A percentile compares a stretch with the other conserved stretches of the same genome.
Conservation (phyloP, 2,329 filamentous ascomycete species). For the Nannizzia gypsea region DNA sequence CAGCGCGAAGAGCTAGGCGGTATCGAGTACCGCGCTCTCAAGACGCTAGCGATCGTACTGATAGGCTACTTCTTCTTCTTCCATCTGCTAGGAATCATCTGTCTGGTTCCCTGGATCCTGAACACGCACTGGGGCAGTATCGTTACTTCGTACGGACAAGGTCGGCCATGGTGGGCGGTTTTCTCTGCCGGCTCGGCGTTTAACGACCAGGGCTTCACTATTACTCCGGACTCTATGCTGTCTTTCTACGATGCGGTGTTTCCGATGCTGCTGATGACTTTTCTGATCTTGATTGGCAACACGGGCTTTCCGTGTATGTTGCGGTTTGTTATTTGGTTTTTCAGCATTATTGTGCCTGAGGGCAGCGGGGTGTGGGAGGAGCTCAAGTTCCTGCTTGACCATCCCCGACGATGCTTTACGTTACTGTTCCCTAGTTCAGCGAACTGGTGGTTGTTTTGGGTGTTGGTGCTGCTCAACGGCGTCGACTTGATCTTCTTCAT, state of each 20-base stretch:
- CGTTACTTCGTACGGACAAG: conserved; percentile 54
- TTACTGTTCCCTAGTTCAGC: conserved; percentile 79
- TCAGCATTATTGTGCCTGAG: conserved; percentile 53
- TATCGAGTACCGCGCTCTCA: conserved; percentile 88
- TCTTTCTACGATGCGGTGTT: conserved; percentile 71
- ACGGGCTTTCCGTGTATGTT: conserved; percentile 93
- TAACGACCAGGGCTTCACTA: conserved; percentile 85
- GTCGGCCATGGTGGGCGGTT: conserved; percentile 76
- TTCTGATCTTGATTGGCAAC: conserved; percentile 88
- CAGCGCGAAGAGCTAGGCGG: conserved; percentile 91
- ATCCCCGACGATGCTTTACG: conserved; percentile 92
- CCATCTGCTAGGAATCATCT: conserved; percentile 61
- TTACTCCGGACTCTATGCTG: conserved; percentile 88
- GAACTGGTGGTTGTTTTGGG: conserved; percentile 91
- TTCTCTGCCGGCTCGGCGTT: conserved; percentile 83
- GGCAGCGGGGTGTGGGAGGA: conserved; percentile 75
- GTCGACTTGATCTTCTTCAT: conserved; percentile 86
- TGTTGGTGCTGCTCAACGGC: conserved; percentile 69
- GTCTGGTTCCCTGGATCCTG: conserved; percentile 70
- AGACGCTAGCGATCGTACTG: conserved; percentile 69
- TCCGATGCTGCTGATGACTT: conserved; percentile 63
- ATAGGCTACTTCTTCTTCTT: conserved; percentile 74
- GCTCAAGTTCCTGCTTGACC: conserved; percentile 78
- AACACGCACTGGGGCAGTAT: conserved; percentile 52
- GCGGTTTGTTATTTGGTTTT: conserved; percentile 78